Conservation (phyloP, 2,329 filamentous ascomycete genomes). For the Fusarium sublunatum region DNA sequence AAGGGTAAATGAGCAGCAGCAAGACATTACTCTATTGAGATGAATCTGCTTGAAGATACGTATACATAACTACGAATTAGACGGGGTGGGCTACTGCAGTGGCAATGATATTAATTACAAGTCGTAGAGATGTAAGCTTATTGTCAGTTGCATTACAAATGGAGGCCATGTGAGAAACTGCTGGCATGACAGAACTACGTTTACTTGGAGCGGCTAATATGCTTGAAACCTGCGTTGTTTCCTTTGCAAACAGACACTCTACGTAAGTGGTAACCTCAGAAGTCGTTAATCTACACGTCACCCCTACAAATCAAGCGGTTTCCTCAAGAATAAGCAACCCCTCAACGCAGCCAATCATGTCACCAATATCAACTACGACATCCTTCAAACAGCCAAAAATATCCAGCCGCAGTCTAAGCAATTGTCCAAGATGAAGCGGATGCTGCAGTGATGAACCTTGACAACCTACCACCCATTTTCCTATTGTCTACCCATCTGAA, state of each 20-base stretch:
- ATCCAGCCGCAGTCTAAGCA: not conserved
- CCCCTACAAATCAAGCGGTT: not conserved
- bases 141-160: too few relatives aligned
- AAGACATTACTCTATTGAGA: not conserved
- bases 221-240: not conserved
- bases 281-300: slow-evolving; percentile 18
- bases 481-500: slow-evolving; percentile 78
- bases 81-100: not conserved
- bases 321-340: not conserved
- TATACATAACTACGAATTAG: not conserved
- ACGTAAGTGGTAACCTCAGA: not conserved
- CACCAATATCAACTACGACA: slow-evolving; percentile 4
- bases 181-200: not conserved
- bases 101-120: not conserved
- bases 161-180: too few relatives aligned
- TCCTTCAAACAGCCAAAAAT: slow-evolving; percentile 6
- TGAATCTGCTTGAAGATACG: not conserved
- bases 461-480: slow-evolving; percentile 71
- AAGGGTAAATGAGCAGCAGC: slow-evolving; percentile 1
- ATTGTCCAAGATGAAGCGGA: not conserved
- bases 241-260: not conserved
- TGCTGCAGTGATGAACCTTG: slow-evolving; percentile 40
- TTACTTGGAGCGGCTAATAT: not conserved
- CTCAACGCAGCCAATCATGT: slow-evolving; percentile 1
- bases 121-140: too few relatives aligned